These are phyloP conservation scores for Huiozyma naganishii DNA, from an alignment of 805 yeast genomes.

Conservation along the genomic window DNA sequence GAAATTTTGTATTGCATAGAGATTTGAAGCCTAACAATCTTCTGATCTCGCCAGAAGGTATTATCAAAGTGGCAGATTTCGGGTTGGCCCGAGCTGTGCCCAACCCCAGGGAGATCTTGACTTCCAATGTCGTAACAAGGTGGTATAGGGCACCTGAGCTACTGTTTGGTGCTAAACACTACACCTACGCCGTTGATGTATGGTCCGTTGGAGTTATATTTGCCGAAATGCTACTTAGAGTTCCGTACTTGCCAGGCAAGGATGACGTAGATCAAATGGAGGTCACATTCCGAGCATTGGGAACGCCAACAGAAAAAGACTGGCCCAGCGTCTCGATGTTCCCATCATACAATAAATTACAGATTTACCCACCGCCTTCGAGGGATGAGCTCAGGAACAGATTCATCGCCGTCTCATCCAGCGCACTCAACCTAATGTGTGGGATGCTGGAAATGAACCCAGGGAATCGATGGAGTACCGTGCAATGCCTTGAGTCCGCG, in stretches of 20 bases:
- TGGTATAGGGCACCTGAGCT: conserved; percentile 98
- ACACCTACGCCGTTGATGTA: conserved; percentile 79
- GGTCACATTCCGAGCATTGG: conserved; percentile 89
- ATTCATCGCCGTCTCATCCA: conserved; percentile 83
- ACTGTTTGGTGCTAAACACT: conserved; percentile 77
- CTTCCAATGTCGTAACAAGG: conserved; percentile 91
- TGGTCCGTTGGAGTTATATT: conserved; percentile 97
- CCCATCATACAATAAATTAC: conserved; percentile 64
- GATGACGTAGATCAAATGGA: conserved; percentile 85
- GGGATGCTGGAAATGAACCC: conserved; percentile 74
- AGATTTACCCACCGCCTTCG: conserved; percentile 75
- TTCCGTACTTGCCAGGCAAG: conserved; percentile 89
- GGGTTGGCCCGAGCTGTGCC: conserved; percentile 86
- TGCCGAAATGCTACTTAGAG: conserved; percentile 91
- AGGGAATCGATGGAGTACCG: conserved; percentile 53
- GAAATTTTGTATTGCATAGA: conserved; percentile 82
- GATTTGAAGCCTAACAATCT: conserved; percentile 91
- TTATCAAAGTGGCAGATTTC: conserved; percentile 91
- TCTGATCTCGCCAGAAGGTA: conserved; percentile 77
- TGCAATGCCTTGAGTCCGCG: conserved; percentile 49
- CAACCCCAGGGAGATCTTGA: conserved; percentile 61
- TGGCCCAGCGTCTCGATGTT: conserved; percentile 87
- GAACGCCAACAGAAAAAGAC: conserved; percentile 83
- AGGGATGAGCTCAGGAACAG: conserved; percentile 69
- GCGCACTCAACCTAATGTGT: conserved; percentile 65